Percentiles rank a stretch among this genome's conserved stretches.
Conservation (phyloP, 208 protist species). For the Trypanosoma boissoni region DNA sequence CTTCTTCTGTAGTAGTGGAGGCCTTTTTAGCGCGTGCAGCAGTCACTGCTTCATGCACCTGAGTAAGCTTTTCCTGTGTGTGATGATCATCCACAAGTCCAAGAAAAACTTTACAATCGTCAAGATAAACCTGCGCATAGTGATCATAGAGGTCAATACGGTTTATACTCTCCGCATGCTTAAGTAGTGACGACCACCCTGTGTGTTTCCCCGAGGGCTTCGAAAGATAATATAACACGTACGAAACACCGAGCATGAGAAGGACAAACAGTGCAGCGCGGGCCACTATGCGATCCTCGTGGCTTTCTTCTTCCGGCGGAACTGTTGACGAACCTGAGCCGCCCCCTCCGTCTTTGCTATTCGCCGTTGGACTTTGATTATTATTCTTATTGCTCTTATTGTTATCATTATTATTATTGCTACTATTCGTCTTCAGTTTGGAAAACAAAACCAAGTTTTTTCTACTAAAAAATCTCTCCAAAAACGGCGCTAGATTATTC, state of each 20-base stretch:
- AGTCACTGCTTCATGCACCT: conserved; percentile 28
- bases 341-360: conserved; percentile 6
- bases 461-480: conserved; percentile 10
- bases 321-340: conserved; percentile 4
- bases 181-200: conserved; percentile 47
- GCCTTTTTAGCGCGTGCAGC: neutral
- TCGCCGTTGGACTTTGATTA: neutral
- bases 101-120: conserved; percentile 47
- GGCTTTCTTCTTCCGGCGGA: conserved; percentile 30
- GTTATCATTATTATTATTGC: conserved; percentile 10
- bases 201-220: conserved; percentile 38
- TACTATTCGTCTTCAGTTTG: conserved; percentile 9
- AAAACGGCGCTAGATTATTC: no score
- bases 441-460: conserved; percentile 1
- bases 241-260: conserved; percentile 38
- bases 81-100: conserved; percentile 54
- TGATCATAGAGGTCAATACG: conserved; percentile 48
- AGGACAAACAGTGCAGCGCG: conserved; percentile 61
- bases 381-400: neutral
- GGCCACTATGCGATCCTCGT: conserved; percentile 51
- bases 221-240: conserved; percentile 44
- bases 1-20: conserved; percentile 1
- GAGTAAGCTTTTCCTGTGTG: conserved; percentile 55
- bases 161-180: conserved; percentile 36
- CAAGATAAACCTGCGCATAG: conserved; percentile 61